Base-by-base conservation (phyloP, 768 basidiomycete genomes). In the Trametopsis cervina region DNA sequence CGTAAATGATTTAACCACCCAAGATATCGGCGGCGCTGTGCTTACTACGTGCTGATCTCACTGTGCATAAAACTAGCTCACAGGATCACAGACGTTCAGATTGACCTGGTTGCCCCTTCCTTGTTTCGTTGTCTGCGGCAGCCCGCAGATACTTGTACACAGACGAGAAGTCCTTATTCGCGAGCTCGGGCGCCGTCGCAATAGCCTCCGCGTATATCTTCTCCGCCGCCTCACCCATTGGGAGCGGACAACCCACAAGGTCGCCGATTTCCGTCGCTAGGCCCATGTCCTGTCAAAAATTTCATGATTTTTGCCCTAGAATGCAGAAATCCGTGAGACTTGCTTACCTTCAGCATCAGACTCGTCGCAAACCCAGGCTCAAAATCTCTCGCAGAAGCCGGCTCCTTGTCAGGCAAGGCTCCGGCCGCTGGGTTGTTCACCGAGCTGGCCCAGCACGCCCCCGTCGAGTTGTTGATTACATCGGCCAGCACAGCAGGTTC, bases 371-470 rank as follows among this genome's bases (percentile, higher is more conserved):
- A 94, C 2, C 92, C 91, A 13, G 89, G 90, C 54, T 88, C 83
- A 49, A 85, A 94, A 38, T 82, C 77, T 36, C 83, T 76, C 64
- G 88, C 85, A 58, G 88, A 91, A 0, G 91, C 91, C 4, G 90
- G 84, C 17, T 80, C 78, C 62, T 81, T 81, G 43, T 71, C 80
- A 5, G 78, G 75, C 40, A 91, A 65, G 13, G 90, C 80, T 17
- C 73, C 73, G 5, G 83, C 89, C 20, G 89, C 89, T 4, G 91
- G 91, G 58, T 94, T 94, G 69, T 94, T 95, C 29, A 85, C 81
- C 0, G 83, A 81, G 21, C 83, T 82, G 13, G 89, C 75, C 89
- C 89, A 91, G 59, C 89, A 92, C 15, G 74, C 71, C 3, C 89
- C 90, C 2, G 87, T 89, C 52, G 83, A 85, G 60, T 75, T 91